These are phyloP conservation scores for Daldinia sp. DNA, from an alignment of 2,329 filamentous ascomycete species.

Conservation along the genomic window DNA sequence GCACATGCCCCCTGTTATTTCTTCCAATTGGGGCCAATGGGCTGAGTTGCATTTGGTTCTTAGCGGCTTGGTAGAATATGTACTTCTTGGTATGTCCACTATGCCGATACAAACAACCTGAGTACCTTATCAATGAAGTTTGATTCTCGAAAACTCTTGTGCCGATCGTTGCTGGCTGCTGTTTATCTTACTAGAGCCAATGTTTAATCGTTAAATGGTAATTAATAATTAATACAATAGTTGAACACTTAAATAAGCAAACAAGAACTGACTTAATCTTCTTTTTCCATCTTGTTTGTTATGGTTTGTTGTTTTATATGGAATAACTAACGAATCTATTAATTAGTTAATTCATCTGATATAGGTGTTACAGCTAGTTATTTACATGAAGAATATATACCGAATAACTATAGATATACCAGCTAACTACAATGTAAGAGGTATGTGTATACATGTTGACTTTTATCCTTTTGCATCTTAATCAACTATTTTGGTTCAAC, in stretches of 20 bases:
- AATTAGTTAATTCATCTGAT: background rate
- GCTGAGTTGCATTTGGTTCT: conserved; percentile 21
- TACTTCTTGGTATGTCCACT: background rate
- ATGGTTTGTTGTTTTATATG: background rate
- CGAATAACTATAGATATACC: background rate
- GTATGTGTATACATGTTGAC: background rate
- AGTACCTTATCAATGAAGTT: conserved; percentile 19
- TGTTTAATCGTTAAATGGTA: background rate
- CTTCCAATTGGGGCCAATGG: conserved; percentile 23
- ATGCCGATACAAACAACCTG: conserved; percentile 6
- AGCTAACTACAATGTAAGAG: background rate
- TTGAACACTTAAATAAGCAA: background rate
- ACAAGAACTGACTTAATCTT: background rate
- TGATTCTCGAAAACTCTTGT: conserved; percentile 9
- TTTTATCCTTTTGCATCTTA: background rate
- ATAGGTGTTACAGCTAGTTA: background rate
- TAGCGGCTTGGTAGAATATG: conserved; percentile 1
- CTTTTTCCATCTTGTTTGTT: background rate
- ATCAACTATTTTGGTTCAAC: background rate
- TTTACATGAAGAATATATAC: background rate
- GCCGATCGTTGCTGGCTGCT: background rate
- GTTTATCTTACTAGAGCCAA: background rate
- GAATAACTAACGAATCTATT: background rate
- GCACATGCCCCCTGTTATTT: conserved; percentile 25
- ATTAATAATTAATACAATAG: background rate